These are phyloP conservation scores for Bipolaris victoriae DNA, from an alignment of 2,329 filamentous ascomycete species.

Conservation along the genomic window DNA sequence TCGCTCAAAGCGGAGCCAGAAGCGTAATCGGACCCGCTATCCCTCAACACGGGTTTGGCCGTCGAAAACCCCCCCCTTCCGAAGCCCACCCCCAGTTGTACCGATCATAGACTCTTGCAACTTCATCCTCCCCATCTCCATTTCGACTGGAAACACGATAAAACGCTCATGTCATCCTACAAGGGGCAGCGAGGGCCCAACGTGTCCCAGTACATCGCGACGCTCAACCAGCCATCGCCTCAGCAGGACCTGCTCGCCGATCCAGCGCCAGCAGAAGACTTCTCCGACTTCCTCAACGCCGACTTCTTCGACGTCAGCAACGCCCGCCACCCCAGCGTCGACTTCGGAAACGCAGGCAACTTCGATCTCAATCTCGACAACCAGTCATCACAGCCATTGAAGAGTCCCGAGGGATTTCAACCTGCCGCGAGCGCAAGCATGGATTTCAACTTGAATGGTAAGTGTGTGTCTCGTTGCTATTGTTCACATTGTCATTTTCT, in stretches of 20 bases:
- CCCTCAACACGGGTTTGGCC: slow-evolving; percentile 20
- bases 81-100: slow-evolving; percentile 18
- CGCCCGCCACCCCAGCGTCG: slow-evolving; percentile 30
- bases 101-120: slow-evolving; percentile 20
- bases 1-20: slow-evolving; percentile 7
- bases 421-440: slow-evolving; percentile 34
- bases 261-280: slow-evolving; percentile 52
- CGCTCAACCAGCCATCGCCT: slow-evolving; percentile 74
- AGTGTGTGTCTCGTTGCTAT: slow-evolving; percentile 20
- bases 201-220: slow-evolving; percentile 86
- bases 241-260: slow-evolving; percentile 37
- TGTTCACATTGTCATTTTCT: slow-evolving; percentile 12
- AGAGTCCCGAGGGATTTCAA: slow-evolving; percentile 22
- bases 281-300: slow-evolving; percentile 63
- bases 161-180: slow-evolving; percentile 70
- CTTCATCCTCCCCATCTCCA: slow-evolving; percentile 12
- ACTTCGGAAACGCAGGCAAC: slow-evolving; percentile 34
- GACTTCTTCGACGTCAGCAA: slow-evolving; percentile 73
- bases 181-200: slow-evolving; percentile 80
- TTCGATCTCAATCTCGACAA: slow-evolving; percentile 39
- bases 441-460: slow-evolving; percentile 47
- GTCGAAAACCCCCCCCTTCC: slow-evolving; percentile 21
- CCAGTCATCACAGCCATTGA: slow-evolving; percentile 25
- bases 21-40: slow-evolving; percentile 20
- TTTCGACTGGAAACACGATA: slow-evolving; percentile 13